phyloP scores from a whole-genome alignment of 106 monocot genomes.

The Iris macrosiphon region DNA sequence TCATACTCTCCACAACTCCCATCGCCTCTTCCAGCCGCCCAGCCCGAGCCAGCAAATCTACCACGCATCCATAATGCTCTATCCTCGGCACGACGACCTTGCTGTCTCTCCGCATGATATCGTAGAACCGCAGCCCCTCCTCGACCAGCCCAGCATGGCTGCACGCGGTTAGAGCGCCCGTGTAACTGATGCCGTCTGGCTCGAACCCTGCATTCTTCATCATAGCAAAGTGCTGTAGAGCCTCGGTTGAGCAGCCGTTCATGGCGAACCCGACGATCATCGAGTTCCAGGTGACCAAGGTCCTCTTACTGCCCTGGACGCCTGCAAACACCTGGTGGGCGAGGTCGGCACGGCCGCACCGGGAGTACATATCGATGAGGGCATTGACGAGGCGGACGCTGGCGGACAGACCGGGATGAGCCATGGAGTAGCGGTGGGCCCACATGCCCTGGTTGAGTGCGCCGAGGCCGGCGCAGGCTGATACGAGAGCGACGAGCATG shows the following conservation, averaged over 20 bases:
- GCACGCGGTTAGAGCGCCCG: constrained; percentile 37
- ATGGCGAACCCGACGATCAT: constrained; percentile 39
- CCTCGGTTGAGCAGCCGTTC: constrained; percentile 25
- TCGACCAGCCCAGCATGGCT: constrained; percentile 39
- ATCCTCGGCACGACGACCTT: constrained; percentile 6
- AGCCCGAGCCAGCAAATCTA: constrained; percentile 36
- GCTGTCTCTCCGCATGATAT: constrained; percentile 14
- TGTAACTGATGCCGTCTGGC: constrained; percentile 32
- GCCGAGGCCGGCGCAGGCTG: constrained; percentile 38
- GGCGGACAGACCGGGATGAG: background rate
- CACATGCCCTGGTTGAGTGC: constrained; percentile 39
- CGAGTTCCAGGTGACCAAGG: constrained; percentile 40
- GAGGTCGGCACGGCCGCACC: constrained; percentile 34
- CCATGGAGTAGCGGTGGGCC: constrained; percentile 27
- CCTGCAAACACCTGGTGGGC: constrained; percentile 25
- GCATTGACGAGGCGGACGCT: constrained; percentile 36
- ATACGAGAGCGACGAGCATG: constrained; percentile 22
- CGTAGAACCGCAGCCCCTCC: constrained; percentile 28
- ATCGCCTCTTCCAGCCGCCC: constrained; percentile 45
- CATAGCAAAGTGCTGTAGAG: constrained; percentile 18
- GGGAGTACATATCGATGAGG: constrained; percentile 45
- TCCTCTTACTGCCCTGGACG: constrained; percentile 14
- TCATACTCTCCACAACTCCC: constrained; percentile 30
- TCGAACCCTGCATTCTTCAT: constrained; percentile 24
- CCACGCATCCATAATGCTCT: constrained; percentile 53